Evolutionary conservation across 768 basidiomycete species (phyloP), one percentile per base, ranked within the genome.

Genomic region (Nidularia sp.): DNA sequence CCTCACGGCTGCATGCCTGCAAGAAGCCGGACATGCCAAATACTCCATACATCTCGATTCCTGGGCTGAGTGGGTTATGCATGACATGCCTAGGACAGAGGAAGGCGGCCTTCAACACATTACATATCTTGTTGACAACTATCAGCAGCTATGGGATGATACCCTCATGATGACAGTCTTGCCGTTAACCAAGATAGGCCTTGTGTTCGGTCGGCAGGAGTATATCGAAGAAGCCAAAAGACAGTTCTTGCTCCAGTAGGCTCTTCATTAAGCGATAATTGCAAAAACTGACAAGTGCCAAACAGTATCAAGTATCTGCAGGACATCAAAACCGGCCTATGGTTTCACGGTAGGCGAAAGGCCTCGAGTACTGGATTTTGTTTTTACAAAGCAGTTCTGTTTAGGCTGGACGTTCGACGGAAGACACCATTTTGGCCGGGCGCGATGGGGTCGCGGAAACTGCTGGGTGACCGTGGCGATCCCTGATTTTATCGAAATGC

Each of bases 131-230:
- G 64, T 62, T 22, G 63, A 66, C 42, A 72, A 79, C 59, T 47
- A 67, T 55, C 71, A 78, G 52, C 78, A 81, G 53, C 59, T 80
- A 5, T 80, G 80, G 79, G 78, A 81, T 59, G 80, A 83, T 60
- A 81, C 79, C 2, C 63, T 81, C 53, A 79, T 80, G 78, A 81
- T 81, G 78, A 68, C 71, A 25, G 79, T 81, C 10, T 66, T 81
- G n/a, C 80, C 80, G 7, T 64, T 83, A 34, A 65, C 80, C 7
- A 81, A 80, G 62, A 80, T 81, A 43, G 80, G 80, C 3, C 59
- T 80, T 34, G 70, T 81, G n/a, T 67, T 81, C n/a, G 65, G 72
- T 36, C 66, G 76, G 31, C 71, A 71, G 2, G 65, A 75, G 13
- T 81, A 83, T 57, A 62, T 81, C 41, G 76, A 81, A 55, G 81